Evolutionary conservation across 192 early-diverging fungal genomes (phyloP).

Genomic region (Umbelopsis sp.): DNA sequence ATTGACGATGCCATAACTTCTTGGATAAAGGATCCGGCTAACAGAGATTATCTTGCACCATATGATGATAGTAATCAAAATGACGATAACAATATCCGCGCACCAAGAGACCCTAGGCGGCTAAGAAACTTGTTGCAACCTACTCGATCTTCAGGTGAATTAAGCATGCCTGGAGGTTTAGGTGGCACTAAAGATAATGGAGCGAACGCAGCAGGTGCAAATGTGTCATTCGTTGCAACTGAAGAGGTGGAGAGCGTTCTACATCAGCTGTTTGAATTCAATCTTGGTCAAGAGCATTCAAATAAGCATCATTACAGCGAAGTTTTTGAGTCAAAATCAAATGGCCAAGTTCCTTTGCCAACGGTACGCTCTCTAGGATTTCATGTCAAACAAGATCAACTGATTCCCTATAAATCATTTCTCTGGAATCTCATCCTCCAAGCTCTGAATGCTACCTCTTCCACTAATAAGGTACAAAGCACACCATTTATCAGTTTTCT

Average conservation of each 20-base stretch:
- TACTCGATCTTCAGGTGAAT: slow-evolving; percentile 3
- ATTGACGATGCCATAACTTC: slow-evolving; percentile 50
- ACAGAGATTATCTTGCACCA: slow-evolving; percentile 24
- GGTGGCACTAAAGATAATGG: slow-evolving; percentile 12
- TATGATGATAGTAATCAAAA: slow-evolving; percentile 28
- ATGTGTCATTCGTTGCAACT: slow-evolving; percentile 18
- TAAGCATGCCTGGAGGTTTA: slow-evolving; percentile 36
- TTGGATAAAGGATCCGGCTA: slow-evolving; percentile 49
- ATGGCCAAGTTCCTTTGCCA: neutral
- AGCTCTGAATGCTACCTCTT: slow-evolving; percentile 33
- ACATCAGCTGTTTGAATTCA: slow-evolving; percentile 40
- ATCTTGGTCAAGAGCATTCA: slow-evolving; percentile 9
- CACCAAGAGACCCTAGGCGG: slow-evolving; percentile 17
- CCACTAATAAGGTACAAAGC: slow-evolving; percentile 17
- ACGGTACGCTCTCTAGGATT: slow-evolving; percentile 36
- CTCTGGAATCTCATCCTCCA: slow-evolving; percentile 56
- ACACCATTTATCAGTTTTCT: slow-evolving; percentile 67
- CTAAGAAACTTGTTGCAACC: slow-evolving; percentile 20
- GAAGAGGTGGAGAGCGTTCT: slow-evolving; percentile 54
- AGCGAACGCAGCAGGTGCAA: neutral
- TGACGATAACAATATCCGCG: slow-evolving; percentile 10
- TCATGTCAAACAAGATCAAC: slow-evolving; percentile 44
- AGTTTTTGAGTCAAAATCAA: neutral
- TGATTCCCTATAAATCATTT: slow-evolving; percentile 54
- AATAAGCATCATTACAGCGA: neutral